Evolutionary conservation across 176 grass and related monocot genomes (phyloP).

Genomic region (Panicum miliaceum): DNA sequence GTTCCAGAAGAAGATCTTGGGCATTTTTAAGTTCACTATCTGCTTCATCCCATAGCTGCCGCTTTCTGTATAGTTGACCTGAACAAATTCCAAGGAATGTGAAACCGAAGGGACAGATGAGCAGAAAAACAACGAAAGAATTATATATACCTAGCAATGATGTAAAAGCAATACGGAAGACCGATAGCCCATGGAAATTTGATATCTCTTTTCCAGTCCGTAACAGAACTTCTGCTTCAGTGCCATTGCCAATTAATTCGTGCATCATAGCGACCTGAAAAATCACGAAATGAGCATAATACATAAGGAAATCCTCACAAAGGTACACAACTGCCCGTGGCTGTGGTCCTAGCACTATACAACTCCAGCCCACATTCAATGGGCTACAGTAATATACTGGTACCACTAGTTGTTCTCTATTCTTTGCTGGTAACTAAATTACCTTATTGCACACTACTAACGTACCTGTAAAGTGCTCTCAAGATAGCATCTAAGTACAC

Average conservation of each 20-base stretch:
- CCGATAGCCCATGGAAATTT: constrained; percentile 49
- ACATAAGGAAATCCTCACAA: constrained; percentile 9
- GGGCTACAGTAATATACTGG: neutral
- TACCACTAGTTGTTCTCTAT: constrained; percentile 10
- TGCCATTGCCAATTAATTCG: constrained; percentile 75
- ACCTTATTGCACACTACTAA: neutral
- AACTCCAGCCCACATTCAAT: constrained; percentile 17
- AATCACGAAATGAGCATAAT: constrained; percentile 14
- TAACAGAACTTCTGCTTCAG: constrained; percentile 80
- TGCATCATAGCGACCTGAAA: constrained; percentile 66
- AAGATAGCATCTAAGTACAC: constrained; percentile 78
- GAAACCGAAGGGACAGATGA: constrained; percentile 13
- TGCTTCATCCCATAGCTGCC: constrained; percentile 62
- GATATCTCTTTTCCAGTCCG: constrained; percentile 78
- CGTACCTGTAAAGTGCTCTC: constrained; percentile 97
- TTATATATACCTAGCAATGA: constrained; percentile 64
- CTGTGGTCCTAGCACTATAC: neutral
- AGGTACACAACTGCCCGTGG: neutral
- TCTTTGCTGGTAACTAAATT: constrained; percentile 4
- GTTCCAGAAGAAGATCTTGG: constrained; percentile 53
- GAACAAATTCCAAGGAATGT: constrained; percentile 36
- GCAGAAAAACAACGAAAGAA: constrained; percentile 32
- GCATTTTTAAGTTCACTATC: constrained; percentile 65
- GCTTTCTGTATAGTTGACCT: constrained; percentile 87
- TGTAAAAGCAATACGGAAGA: constrained; percentile 72